Base-by-base conservation (phyloP, 2,329 filamentous ascomycete genomes). In the Apiospora rasikravindrae region DNA sequence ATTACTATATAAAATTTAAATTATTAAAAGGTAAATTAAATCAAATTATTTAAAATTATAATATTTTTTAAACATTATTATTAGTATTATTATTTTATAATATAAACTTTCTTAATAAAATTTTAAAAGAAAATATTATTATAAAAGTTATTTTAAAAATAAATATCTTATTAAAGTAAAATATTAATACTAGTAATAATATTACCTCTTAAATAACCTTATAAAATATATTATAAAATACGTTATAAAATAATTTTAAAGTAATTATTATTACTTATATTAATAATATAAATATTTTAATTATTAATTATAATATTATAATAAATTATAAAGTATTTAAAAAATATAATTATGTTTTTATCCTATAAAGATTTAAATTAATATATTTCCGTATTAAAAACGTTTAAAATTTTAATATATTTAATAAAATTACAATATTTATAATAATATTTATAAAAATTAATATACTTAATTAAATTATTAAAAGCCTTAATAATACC, bases 131-230 rank as follows among this genome's bases (percentile, higher is more conserved):
- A 22, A 22, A 8, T 19, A 22, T 6, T 47, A 47, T 47, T 47
- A 47, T n/a, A n/a, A n/a, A 1, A 5, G 42, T 4, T 16, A 22
- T 7, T 8, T 47, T 45, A 45, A 45, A 22, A 6, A 6, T 47
- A 47, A 22, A 16, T 7, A 16, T 16, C 16, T 6, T 19, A 19
- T 6, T 22, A 47, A 22, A 1, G 8, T 37, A 37, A 5, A 8
- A 2, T 22, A 47, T 47, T 22, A 47, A 22, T 19, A 47, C 22
- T 7, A 6, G 8, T 47, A 47, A 47, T 7, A 7, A 22, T 16
- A 1, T 1, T 7, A 7, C 0, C 22, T 47, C 6, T 6, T 1
- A 6, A 6, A 6, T 47, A 47, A 1, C 16, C 0, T 47, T 47
- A 47, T 6, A 8, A 1, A 7, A 5, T 47, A 47, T 22, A 22